phyloP scores from a whole-genome alignment of 192 early-diverging fungal species.

The Linnemannia hyalina region DNA sequence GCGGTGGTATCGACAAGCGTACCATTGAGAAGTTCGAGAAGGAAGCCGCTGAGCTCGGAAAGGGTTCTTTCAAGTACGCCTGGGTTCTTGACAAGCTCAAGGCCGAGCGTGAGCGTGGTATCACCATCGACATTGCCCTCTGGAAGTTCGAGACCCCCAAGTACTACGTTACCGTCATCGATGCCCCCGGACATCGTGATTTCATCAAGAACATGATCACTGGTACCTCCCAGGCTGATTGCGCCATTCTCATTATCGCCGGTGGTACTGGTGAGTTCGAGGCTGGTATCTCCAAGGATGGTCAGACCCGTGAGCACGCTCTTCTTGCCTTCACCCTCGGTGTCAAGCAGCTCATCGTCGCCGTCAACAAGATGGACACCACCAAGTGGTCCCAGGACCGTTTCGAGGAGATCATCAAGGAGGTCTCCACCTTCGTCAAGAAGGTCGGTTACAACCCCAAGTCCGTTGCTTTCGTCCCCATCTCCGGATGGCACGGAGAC shows the following conservation, averaged over 20 bases:
- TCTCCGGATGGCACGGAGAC: constrained; percentile 98
- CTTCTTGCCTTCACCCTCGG: constrained; percentile 98
- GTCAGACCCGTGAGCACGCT: constrained; percentile 99
- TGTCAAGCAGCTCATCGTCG: constrained; percentile 98
- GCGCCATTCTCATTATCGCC: constrained; percentile 96
- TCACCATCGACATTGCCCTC: constrained; percentile 98
- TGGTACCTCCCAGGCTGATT: constrained; percentile 98
- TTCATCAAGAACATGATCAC: constrained; percentile 99
- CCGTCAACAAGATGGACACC: constrained; percentile 99
- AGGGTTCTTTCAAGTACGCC: constrained; percentile 99
- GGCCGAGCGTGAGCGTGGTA: constrained; percentile 99
- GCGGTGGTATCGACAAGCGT: constrained; percentile 99
- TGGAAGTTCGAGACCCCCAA: constrained; percentile 98
- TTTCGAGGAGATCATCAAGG: constrained; percentile 97
- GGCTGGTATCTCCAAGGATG: constrained; percentile 99
- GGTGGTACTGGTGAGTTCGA: constrained; percentile 90
- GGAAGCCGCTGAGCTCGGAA: constrained; percentile 98
- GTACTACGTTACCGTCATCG: constrained; percentile 98
- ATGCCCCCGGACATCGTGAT: constrained; percentile 99
- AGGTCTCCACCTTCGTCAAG: constrained; percentile 95
- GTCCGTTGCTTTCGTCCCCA: constrained; percentile 94
- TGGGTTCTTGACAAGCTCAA: constrained; percentile 99
- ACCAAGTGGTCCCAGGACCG: constrained; percentile 95
- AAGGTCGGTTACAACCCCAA: constrained; percentile 97
- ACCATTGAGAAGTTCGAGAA: constrained; percentile 99